Percentiles rank a stretch among this genome's conserved stretches.
Evolutionary conservation across 208 protist genomes (phyloP).

Genomic region (Acanthamoeba rhysodes): DNA sequence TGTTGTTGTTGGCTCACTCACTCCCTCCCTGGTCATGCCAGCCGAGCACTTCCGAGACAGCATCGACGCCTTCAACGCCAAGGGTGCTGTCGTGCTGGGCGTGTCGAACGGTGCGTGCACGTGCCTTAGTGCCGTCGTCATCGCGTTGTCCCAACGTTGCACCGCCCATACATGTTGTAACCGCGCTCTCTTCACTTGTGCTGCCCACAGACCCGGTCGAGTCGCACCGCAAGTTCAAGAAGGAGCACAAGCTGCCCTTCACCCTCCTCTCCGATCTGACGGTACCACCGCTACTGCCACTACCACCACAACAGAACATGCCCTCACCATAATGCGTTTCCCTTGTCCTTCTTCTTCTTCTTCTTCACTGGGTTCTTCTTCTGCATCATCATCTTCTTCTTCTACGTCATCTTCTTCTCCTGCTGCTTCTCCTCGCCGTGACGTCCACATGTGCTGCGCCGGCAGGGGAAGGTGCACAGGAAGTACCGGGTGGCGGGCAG

Average conservation of each 20-base stretch:
- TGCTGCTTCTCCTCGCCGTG: neutral
- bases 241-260: neutral
- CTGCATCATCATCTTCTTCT: too few species aligned
- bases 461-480: conserved; percentile 17
- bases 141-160: neutral
- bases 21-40: neutral
- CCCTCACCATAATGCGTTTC: too few species aligned
- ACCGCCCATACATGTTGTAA: too few species aligned
- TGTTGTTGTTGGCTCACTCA: neutral
- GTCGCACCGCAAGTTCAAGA: conserved; percentile 43
- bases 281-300: neutral
- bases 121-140: neutral
- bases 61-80: conserved; percentile 32
- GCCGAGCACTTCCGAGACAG: neutral
- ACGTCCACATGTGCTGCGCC: neutral
- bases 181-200: too few species aligned
- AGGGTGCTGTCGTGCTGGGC: conserved; percentile 14
- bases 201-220: neutral
- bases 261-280: neutral
- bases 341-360: too few species aligned
- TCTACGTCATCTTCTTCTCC: too few species aligned
- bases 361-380: too few species aligned
- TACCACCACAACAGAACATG: neutral
- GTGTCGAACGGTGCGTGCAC: neutral
- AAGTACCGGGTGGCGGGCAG: neutral